Conservation (phyloP, 1,284 basidiomycete species). For the Fomitopsis betulina region DNA sequence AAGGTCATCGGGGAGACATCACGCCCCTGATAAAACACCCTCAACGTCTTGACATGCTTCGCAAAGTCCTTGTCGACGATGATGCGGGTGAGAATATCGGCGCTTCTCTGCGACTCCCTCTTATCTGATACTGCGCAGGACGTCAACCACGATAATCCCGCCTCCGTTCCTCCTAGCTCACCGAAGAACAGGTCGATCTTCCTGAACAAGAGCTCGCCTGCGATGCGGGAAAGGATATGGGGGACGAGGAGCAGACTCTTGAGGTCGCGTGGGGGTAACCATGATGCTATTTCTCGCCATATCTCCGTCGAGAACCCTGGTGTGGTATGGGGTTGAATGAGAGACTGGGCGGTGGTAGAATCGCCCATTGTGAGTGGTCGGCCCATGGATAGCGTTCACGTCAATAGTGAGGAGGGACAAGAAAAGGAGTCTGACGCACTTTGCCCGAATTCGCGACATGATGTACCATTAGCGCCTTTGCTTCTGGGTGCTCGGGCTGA, state of each 20-base stretch:
- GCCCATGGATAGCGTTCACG: neutral
- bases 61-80: conserved; percentile 59
- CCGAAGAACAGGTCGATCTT: conserved; percentile 59
- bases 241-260: conserved; percentile 61
- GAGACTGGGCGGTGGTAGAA: conserved; percentile 8
- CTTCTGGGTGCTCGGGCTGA: conserved; percentile 67
- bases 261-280: conserved; percentile 60
- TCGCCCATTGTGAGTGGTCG: conserved; percentile 6
- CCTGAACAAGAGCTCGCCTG: conserved; percentile 61
- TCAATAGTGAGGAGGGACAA: neutral
- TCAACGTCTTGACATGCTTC: conserved; percentile 48
- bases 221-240: conserved; percentile 61
- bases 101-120: conserved; percentile 59
- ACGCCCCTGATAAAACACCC: conserved; percentile 49
- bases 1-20: conserved; percentile 55
- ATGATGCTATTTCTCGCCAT: conserved; percentile 64
- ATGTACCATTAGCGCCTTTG: conserved; percentile 50
- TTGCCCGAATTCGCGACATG: conserved; percentile 25
- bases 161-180: conserved; percentile 7
- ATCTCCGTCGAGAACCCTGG: conserved; percentile 61
- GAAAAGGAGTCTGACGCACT: conserved; percentile 16
- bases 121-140: conserved; percentile 32
- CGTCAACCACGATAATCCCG: neutral
- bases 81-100: conserved; percentile 65
- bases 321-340: conserved; percentile 15